Conservation (phyloP, 2,329 filamentous ascomycete species). For the Phialemonium atrogriseum region DNA sequence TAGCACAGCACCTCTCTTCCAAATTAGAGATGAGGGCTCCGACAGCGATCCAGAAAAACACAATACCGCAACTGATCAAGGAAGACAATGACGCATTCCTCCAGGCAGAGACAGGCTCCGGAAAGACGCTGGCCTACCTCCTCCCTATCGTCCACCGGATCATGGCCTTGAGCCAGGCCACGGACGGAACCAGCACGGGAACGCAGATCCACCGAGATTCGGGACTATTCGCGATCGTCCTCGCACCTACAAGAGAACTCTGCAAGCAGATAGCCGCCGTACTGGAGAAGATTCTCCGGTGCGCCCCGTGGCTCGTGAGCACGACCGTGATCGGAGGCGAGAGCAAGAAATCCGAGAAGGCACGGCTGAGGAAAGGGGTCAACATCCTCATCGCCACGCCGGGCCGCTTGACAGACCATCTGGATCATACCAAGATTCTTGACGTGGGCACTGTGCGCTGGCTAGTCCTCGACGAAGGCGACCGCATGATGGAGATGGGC, state of each 20-base stretch:
- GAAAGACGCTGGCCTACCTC: slow-evolving; percentile 95
- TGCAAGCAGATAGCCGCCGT: slow-evolving; percentile 90
- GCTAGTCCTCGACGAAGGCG: slow-evolving; percentile 92
- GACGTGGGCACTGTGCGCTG: slow-evolving; percentile 85
- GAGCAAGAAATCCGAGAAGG: slow-evolving; percentile 76
- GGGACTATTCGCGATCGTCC: slow-evolving; percentile 86
- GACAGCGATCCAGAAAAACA: slow-evolving; percentile 88
- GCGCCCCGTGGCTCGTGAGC: slow-evolving; percentile 87
- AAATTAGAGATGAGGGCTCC: slow-evolving; percentile 87
- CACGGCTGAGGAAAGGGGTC: slow-evolving; percentile 83
- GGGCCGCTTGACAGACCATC: slow-evolving; percentile 80
- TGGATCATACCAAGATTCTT: slow-evolving; percentile 84
- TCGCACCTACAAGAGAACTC: slow-evolving; percentile 87
- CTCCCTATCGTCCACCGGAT: slow-evolving; percentile 87
- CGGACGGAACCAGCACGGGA: slow-evolving; percentile 33
- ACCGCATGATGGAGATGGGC: slow-evolving; percentile 95
- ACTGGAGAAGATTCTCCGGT: slow-evolving; percentile 76
- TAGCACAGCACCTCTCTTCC: slow-evolving; percentile 74
- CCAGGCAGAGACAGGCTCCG: slow-evolving; percentile 93
- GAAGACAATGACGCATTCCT: slow-evolving; percentile 88
- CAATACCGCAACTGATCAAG: slow-evolving; percentile 70
- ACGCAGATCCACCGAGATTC: slow-evolving; percentile 68
- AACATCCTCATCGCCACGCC: slow-evolving; percentile 96
- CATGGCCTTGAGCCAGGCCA: slow-evolving; percentile 59
- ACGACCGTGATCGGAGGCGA: slow-evolving; percentile 70